Conservation (phyloP, 1,139 yeast species). For the Chernovozyma sophiae-reginae region DNA sequence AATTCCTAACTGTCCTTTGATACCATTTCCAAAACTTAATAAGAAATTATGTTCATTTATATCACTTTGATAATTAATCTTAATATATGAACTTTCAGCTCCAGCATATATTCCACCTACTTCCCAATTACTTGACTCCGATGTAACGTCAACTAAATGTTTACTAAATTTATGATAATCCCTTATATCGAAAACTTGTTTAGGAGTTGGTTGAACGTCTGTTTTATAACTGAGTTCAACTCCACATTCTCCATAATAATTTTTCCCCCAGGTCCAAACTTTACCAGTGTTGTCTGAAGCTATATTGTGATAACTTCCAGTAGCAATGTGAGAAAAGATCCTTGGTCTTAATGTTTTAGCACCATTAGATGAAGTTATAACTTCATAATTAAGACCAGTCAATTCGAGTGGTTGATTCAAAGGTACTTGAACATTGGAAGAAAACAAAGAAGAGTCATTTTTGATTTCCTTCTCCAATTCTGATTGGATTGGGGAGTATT, state of each 20-base stretch:
- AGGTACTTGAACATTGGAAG: conserved; percentile 15
- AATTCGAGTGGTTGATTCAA: conserved; percentile 29
- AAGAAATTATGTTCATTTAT: conserved; percentile 24
- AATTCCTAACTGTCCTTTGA: conserved; percentile 84
- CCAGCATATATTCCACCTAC: conserved; percentile 60
- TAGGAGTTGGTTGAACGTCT: conserved; percentile 69
- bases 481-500: conserved; percentile 51
- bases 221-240: conserved; percentile 60
- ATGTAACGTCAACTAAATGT: conserved; percentile 28
- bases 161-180: conserved; percentile 19
- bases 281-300: conserved; percentile 61
- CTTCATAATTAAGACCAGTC: conserved; percentile 33
- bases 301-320: conserved; percentile 71
- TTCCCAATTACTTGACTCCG: conserved; percentile 31
- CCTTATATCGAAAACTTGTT: conserved; percentile 33
- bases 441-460: background rate
- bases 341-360: conserved; percentile 34
- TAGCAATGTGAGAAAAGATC: conserved; percentile 54
- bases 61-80: conserved; percentile 26
- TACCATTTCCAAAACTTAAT: conserved; percentile 77
- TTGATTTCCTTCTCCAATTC: background rate
- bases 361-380: conserved; percentile 19
- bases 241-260: conserved; percentile 82
- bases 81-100: conserved; percentile 61
- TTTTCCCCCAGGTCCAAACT: conserved; percentile 82